Evolutionary conservation across 1,139 yeast species (phyloP).

Genomic region (Taphrina communis): DNA sequence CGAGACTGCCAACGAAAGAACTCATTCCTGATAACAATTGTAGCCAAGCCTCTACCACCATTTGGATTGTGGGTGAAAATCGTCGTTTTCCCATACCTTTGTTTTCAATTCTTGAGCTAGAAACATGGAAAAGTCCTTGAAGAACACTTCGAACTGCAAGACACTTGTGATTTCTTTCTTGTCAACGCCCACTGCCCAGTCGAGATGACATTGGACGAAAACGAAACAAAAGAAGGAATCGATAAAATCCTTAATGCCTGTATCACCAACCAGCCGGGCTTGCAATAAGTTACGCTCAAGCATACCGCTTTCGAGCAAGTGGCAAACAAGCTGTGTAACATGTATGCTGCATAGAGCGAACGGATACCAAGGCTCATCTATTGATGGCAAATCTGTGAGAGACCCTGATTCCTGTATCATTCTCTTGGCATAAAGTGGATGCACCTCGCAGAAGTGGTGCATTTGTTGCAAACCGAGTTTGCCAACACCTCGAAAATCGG

Average conservation of each 20-base stretch:
- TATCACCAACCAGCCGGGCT: conserved; percentile 11
- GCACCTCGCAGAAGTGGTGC: conserved; percentile 17
- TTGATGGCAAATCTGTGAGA: neutral
- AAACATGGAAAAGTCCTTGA: conserved; percentile 20
- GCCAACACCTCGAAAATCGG: conserved; percentile 34
- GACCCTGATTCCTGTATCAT: conserved; percentile 35
- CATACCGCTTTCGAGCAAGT: conserved; percentile 4
- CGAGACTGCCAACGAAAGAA: no score
- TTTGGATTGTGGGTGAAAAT: conserved; percentile 27
- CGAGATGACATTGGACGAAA: conserved; percentile 35
- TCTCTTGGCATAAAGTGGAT: conserved; percentile 30
- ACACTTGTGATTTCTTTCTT: conserved; percentile 33
- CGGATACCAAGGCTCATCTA: conserved; percentile 37
- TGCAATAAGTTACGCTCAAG: conserved; percentile 30
- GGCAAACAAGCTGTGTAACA: conserved; percentile 10
- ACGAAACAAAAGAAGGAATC: conserved; percentile 22
- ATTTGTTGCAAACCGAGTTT: conserved; percentile 29
- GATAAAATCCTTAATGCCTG: conserved; percentile 9
- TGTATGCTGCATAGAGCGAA: conserved; percentile 38
- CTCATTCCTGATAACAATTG: no score
- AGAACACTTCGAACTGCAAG: conserved; percentile 30
- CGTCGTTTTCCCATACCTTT: conserved; percentile 23
- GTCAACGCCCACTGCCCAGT: conserved; percentile 37
- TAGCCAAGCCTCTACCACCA: conserved; percentile 25
- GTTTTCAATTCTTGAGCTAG: neutral